These are phyloP conservation scores for Aspergillus homomorphus DNA, from an alignment of 495 filamentous ascomycete genomes.

Conservation along the genomic window DNA sequence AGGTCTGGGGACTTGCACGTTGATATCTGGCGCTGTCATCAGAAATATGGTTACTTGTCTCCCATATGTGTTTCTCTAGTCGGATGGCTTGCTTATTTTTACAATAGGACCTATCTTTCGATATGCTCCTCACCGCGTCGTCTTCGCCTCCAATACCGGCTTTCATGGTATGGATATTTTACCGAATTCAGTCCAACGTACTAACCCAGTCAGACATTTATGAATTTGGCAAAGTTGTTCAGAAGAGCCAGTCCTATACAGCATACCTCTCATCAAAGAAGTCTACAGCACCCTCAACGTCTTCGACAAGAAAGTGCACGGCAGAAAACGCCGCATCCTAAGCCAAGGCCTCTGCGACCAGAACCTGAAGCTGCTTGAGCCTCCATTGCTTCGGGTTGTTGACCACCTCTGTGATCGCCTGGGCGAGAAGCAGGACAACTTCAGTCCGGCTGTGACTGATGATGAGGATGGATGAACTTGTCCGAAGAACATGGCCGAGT, in stretches of 20 bases:
- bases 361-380: background rate
- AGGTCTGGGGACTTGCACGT: background rate
- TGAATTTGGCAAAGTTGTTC: constrained; percentile 25
- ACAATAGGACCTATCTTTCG: background rate
- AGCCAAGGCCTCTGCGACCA: background rate
- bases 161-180: background rate
- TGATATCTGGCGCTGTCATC: background rate
- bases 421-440: background rate
- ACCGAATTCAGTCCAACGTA: background rate
- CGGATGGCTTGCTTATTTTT: constrained; percentile 6
- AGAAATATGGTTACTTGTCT: background rate
- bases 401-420: background rate
- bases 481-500: constrained; percentile 31
- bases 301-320: constrained; percentile 37
- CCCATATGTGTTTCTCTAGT: background rate
- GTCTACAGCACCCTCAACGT: constrained; percentile 35
- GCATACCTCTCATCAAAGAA: constrained; percentile 25
- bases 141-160: background rate
- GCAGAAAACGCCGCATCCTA: background rate
- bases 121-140: background rate
- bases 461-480: constrained; percentile 12
- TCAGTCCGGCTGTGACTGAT: background rate
- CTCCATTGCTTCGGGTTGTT: background rate
- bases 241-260: constrained; percentile 34
- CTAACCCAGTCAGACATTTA: constrained; percentile 25